Evolutionary conservation across 148 eudicot species (phyloP), one percentile per base, ranked within the genome.

Genomic region (Arbutus unedo): DNA sequence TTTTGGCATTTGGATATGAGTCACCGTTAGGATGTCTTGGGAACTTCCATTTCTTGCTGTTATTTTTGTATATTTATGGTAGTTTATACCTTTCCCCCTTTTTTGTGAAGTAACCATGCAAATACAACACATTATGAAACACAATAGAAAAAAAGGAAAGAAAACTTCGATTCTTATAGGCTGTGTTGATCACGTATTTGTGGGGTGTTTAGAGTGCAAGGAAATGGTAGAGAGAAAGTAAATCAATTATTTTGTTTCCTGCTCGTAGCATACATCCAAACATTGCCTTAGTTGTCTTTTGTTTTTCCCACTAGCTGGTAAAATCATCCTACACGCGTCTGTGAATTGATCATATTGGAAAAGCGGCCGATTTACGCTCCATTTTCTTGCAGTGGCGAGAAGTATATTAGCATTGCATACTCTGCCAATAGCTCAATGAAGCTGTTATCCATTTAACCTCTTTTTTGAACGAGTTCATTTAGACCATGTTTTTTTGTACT

Each of bases 1-100:
- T 73, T 47, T 73, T 73, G 76, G 76, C 53, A 73, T 47, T 47
- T 74, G 77, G 77, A 49, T 73, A 73, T 45, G 54, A 72, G 45
- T 71, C n/a, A 44, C 18, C 44, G 16, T 44, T 38, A 44, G 25
- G 21, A 72, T 8, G 3, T 72, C 8, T 15, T 43, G 25, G 50
- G 18, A 72, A 44, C 75, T 31, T 72, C 7, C 75, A 19, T 72
- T 44, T 15, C 50, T 18, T 18, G 51, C 3, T 25, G 13, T 67
- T 44, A 44, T 48, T 74, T 5, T 8, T 8, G 16, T 44, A 11
- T 45, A 7, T 50, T 72, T 71, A 44, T 41, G 19, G 5, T 23
- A 6, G 16, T 67, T 11, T 67, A 4, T 3, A 25, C 13, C 31
- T 67, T 11, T 15, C 73, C 48, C 5, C 15, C 0, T 43, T 43